Conservation (phyloP, 768 basidiomycete species). For the Rhizopogon roseolus region DNA sequence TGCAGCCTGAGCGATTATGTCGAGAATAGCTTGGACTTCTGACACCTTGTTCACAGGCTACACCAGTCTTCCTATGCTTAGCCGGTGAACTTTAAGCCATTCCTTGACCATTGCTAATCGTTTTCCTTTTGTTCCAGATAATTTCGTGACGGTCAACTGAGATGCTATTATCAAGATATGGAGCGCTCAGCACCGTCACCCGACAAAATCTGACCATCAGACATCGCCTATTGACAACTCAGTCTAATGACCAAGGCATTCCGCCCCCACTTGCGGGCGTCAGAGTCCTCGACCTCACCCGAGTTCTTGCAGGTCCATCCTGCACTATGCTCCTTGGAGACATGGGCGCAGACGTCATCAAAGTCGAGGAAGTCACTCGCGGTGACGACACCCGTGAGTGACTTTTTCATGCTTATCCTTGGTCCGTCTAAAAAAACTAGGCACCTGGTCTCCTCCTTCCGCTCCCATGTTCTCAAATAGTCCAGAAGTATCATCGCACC, state of each 20-base stretch:
- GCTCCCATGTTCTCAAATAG: conserved; percentile 44
- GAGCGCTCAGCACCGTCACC: not conserved
- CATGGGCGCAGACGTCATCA: conserved; percentile 89
- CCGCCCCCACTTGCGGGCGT: conserved; percentile 77
- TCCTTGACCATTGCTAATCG: not conserved
- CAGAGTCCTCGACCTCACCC: conserved; percentile 82
- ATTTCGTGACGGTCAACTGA: not conserved
- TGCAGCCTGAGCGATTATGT: conserved; percentile 4
- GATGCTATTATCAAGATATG: not conserved
- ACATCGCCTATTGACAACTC: not conserved
- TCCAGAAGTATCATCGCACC: conserved; percentile 50
- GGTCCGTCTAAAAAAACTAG: conserved; percentile 28
- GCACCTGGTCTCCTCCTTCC: conserved; percentile 63
- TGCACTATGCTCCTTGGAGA: conserved; percentile 94
- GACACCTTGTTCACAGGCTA: conserved; percentile 17
- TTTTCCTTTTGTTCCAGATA: not conserved
- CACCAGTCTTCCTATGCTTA: not conserved
- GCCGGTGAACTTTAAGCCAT: not conserved
- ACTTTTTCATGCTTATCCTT: conserved; percentile 5
- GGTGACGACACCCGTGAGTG: conserved; percentile 87
- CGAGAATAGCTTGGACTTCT: conserved; percentile 13
- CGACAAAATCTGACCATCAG: not conserved
- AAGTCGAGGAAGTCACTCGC: conserved; percentile 73
- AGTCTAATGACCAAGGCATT: conserved; percentile 38
- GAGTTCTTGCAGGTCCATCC: conserved; percentile 88